These are phyloP conservation scores for Candida ponderosae DNA, from an alignment of 805 yeast species.

Conservation along the genomic window DNA sequence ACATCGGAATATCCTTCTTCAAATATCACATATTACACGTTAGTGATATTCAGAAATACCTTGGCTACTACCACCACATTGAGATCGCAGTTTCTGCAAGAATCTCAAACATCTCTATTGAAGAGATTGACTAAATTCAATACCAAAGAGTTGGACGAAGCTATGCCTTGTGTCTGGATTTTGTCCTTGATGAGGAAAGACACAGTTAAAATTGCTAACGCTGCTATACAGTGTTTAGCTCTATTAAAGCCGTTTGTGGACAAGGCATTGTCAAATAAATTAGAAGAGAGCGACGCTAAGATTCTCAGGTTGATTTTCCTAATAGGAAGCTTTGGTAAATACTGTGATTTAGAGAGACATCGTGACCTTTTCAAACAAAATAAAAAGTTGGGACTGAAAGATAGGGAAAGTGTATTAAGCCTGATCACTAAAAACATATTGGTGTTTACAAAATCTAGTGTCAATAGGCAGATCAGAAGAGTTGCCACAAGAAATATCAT, in stretches of 20 bases:
- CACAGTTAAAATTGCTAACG: constrained; percentile 44
- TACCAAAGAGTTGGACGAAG: constrained; percentile 57
- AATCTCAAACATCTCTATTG: constrained; percentile 45
- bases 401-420: constrained; percentile 48
- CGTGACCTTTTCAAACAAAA: constrained; percentile 28
- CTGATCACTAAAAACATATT: constrained; percentile 53
- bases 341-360: constrained; percentile 50
- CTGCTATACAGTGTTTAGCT: constrained; percentile 54
- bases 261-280: constrained; percentile 17
- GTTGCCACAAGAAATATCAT: constrained; percentile 52
- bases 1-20: constrained; percentile 37
- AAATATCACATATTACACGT: constrained; percentile 34
- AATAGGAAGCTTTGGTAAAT: constrained; percentile 64
- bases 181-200: constrained; percentile 40
- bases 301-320: constrained; percentile 51
- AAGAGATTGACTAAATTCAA: constrained; percentile 52
- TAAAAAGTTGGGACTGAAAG: constrained; percentile 33
- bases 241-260: constrained; percentile 40
- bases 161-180: constrained; percentile 62
- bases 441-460: constrained; percentile 35
- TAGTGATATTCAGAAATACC: constrained; percentile 46
- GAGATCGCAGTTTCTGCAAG: constrained; percentile 40
- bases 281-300: constrained; percentile 31
- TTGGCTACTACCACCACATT: constrained; percentile 37
- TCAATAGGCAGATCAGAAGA: constrained; percentile 31